Evolutionary conservation across 305 asterid genomes (phyloP).

Genomic region (Euphrasia arctica): DNA sequence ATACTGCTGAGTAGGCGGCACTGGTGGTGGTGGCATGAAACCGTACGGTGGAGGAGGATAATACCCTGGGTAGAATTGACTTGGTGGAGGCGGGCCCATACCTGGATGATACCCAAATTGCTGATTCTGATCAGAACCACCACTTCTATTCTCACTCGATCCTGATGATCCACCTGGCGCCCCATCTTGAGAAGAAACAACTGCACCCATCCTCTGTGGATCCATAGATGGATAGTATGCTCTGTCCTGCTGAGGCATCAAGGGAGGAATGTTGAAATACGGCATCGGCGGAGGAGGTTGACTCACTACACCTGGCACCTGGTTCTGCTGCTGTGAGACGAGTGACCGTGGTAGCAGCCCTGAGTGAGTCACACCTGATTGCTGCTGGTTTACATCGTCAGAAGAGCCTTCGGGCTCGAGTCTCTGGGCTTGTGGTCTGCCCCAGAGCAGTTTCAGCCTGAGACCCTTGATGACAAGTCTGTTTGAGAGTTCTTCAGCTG

Average conservation of each 20-base stretch:
- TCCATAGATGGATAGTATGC: constrained; percentile 96
- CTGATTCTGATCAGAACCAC: constrained; percentile 41
- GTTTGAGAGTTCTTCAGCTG: constrained; percentile 91
- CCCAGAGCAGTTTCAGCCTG: constrained; percentile 92
- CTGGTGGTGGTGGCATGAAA: constrained; percentile 48
- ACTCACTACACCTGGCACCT: neutral
- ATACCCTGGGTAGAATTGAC: constrained; percentile 68
- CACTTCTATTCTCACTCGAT: constrained; percentile 49
- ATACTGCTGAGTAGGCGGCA: constrained; percentile 52
- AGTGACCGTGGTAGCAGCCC: constrained; percentile 91
- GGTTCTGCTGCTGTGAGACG: constrained; percentile 88
- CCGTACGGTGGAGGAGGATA: constrained; percentile 75
- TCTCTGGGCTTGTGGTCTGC: constrained; percentile 71
- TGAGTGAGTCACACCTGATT: constrained; percentile 69
- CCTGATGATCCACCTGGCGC: constrained; percentile 53
- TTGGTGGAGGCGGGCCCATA: constrained; percentile 56
- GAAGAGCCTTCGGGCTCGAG: constrained; percentile 51
- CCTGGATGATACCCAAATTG: constrained; percentile 53
- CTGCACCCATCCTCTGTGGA: constrained; percentile 97
- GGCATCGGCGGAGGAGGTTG: constrained; percentile 63
- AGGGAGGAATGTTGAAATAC: constrained; percentile 84
- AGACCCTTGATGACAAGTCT: constrained; percentile 83
- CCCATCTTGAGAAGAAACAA: constrained; percentile 72
- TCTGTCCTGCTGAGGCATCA: constrained; percentile 55
- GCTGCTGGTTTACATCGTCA: constrained; percentile 76